Conservation (phyloP, 2,329 filamentous ascomycete species). For the Reticulascus tulasneorum region DNA sequence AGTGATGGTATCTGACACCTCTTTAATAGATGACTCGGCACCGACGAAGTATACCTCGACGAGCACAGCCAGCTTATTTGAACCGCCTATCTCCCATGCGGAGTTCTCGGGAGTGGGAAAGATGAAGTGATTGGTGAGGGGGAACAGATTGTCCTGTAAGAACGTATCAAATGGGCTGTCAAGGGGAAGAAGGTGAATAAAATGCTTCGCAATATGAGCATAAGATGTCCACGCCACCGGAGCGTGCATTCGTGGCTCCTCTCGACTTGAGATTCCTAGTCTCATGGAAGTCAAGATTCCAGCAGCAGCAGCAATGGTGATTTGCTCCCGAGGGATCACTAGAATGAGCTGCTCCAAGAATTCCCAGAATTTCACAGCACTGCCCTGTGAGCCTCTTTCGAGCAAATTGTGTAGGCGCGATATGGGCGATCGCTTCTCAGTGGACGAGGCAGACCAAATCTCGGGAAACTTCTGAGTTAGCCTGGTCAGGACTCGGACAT, state of each 20-base stretch:
- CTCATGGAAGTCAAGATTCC: conserved; percentile 65
- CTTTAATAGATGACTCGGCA: conserved; percentile 33
- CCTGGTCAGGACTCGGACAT: conserved; percentile 60
- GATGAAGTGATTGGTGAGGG: conserved; percentile 53
- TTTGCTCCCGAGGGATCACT: conserved; percentile 47
- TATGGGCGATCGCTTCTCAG: conserved; percentile 49
- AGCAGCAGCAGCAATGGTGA: conserved; percentile 46
- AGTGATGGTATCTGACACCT: conserved; percentile 45
- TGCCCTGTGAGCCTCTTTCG: conserved; percentile 79
- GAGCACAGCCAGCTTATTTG: conserved; percentile 31
- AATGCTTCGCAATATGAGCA: conserved; percentile 56
- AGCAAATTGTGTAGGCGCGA: conserved; percentile 67
- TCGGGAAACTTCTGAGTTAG: conserved; percentile 63
- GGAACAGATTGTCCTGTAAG: conserved; percentile 46
- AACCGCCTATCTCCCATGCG: conserved; percentile 20
- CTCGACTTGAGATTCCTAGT: conserved; percentile 66
- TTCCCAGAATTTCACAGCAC: conserved; percentile 68
- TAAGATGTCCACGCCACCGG: conserved; percentile 73
- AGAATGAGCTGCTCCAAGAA: conserved; percentile 61
- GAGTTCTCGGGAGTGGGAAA: conserved; percentile 38
- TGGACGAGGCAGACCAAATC: conserved; percentile 63
- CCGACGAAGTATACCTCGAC: conserved; percentile 45
- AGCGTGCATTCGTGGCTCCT: conserved; percentile 68
- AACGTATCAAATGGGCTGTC: conserved; percentile 41
- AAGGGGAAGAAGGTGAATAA: conserved; percentile 43